Conservation (phyloP, 2,329 filamentous ascomycete genomes). For the Cryphonectria parasitica region DNA sequence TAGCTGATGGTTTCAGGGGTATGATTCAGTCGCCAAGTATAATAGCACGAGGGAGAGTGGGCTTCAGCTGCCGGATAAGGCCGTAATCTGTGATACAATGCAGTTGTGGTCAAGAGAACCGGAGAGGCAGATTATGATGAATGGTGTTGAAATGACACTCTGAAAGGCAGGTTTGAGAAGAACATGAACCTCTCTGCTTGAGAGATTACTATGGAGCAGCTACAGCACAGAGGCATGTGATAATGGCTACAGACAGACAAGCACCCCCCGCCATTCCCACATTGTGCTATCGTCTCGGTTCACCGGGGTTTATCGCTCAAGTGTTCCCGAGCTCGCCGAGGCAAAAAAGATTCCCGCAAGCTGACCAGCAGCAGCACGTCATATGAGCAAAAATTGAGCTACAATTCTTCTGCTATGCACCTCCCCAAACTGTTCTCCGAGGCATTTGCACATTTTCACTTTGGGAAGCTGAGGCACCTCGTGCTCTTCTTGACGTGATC, state of each 20-base stretch:
- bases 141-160: neutral
- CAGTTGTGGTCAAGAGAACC: neutral
- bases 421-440: constrained; percentile 1
- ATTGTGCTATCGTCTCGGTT: neutral
- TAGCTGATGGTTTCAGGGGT: neutral
- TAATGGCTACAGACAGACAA: neutral
- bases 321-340: constrained; percentile 18
- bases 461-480: neutral
- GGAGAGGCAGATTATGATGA: neutral
- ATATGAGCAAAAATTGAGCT: constrained; percentile 16
- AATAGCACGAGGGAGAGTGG: neutral
- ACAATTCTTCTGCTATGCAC: neutral
- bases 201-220: neutral
- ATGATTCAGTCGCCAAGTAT: neutral
- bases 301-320: constrained; percentile 1
- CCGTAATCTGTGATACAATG: neutral
- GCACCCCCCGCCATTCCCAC: neutral
- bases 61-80: constrained; percentile 5
- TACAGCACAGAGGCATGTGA: constrained; percentile 20
- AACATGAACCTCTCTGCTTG: neutral
- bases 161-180: neutral
- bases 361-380: constrained; percentile 17
- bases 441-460: neutral
- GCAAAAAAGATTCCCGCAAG: constrained; percentile 1
- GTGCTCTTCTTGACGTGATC: neutral